phyloP scores from a whole-genome alignment of 106 monocot species.

The Alisma plantagoaquatica region DNA sequence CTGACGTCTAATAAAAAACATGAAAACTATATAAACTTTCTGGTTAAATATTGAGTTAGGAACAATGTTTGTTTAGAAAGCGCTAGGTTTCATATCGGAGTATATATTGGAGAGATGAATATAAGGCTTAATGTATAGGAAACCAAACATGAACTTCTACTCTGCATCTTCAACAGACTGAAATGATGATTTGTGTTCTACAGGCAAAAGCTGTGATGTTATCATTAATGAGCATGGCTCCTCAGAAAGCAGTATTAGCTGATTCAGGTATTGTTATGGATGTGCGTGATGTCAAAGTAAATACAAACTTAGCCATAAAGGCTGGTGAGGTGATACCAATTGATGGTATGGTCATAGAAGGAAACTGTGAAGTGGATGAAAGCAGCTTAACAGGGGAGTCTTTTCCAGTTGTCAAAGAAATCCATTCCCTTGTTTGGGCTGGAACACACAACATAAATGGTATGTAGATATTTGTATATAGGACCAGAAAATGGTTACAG shows the following conservation, averaged over 20 bases:
- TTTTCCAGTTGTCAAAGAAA: slow-evolving; percentile 72
- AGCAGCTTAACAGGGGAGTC: slow-evolving; percentile 86
- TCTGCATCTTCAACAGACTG: no score
- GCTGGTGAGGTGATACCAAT: slow-evolving; percentile 92
- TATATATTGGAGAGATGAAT: no score
- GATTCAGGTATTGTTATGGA: slow-evolving; percentile 56
- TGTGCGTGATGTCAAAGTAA: slow-evolving; percentile 46
- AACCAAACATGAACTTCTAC: no score
- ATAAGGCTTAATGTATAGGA: no score
- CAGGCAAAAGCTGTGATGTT: slow-evolving; percentile 88
- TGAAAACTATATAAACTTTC: no score
- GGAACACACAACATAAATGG: slow-evolving; percentile 91
- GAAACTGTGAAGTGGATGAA: slow-evolving; percentile 77
- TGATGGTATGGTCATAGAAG: slow-evolving; percentile 78
- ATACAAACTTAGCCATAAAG: slow-evolving; percentile 68
- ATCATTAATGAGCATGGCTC: slow-evolving; percentile 73
- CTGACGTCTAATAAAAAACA: no score
- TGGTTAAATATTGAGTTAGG: no score
- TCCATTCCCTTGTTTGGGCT: slow-evolving; percentile 74
- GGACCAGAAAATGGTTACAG: no score
- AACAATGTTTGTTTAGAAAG: no score
- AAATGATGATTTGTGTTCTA: background rate
- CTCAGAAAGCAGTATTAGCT: slow-evolving; percentile 82
- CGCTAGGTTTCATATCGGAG: no score
- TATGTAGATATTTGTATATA: no score